Evolutionary conservation across 2,329 filamentous ascomycete genomes (phyloP), one percentile per base, ranked within the genome.

Genomic region (Neonectria hederae): DNA sequence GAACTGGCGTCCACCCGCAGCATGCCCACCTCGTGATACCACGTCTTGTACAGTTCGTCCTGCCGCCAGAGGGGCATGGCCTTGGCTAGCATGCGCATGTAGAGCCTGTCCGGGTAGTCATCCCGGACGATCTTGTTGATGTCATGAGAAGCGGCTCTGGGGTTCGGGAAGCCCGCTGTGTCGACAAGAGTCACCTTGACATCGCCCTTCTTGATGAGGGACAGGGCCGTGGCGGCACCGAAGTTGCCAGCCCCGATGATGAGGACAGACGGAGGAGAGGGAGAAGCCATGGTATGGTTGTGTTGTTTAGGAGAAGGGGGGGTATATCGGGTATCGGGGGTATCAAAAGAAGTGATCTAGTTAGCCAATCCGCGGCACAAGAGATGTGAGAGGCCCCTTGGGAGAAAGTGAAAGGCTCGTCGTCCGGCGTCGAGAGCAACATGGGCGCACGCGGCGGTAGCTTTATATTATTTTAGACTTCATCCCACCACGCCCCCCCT

Each of bases 1-100:
- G 83, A 79, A 28, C 75, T 76, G 1, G 74, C 63, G 59, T 82
- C 80, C 10, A 75, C 79, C 35, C 80, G 74, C 6, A 81, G 73
- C 86, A 87, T 87, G 10, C 88, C 87, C 0, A 86, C 86, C 67
- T 85, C 82, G 70, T 89, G 85, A 72, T 88, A 90, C 65, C 79
- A 83, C 5, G 72, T 58, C 52, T 80, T 81, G 77, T 86, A 87
- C n/a, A 88, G 78, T 1, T 83, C 81, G 53, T 85, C 80, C 19
- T 68, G 53, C 38, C 78, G 72, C 80, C 80, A 82, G 54, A 72
- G 68, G 19, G 76, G 74, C 80, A 82, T 81, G 65, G 79, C 80
- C 65, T 76, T 76, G 48, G 73, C 73, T 54, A 81, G 74, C 76
- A 81, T 77, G 49, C 72, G 73, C 75, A 80, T 81, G 68, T 81